Evolutionary conservation across 768 basidiomycete species (phyloP).

Genomic region (Tulasnella sp.): DNA sequence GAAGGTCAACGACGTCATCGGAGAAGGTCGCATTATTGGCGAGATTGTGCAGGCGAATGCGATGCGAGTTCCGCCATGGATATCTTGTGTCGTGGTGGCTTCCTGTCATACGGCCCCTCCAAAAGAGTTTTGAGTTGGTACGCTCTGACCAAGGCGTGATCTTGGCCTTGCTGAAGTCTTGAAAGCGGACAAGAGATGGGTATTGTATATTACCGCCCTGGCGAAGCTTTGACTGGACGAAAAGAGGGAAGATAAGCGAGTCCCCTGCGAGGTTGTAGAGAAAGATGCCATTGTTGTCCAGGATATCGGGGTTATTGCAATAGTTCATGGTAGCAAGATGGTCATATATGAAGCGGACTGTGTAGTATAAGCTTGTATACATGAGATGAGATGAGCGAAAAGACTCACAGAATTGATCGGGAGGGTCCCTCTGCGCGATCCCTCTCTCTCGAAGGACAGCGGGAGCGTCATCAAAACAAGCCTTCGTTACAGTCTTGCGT

Average conservation of each 20-base stretch:
- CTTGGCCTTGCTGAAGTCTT: neutral
- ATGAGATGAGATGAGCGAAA: too few species aligned
- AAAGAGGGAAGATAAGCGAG: slow-evolving; percentile 4
- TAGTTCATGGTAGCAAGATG: neutral
- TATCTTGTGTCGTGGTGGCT: neutral
- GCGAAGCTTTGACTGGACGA: slow-evolving; percentile 18
- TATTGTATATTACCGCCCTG: slow-evolving; percentile 10
- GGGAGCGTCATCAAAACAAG: slow-evolving; percentile 13
- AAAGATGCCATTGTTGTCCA: slow-evolving; percentile 3
- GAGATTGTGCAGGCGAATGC: slow-evolving; percentile 1
- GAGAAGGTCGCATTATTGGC: neutral
- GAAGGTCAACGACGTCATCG: neutral
- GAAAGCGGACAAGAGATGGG: neutral
- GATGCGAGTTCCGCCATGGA: slow-evolving; percentile 5
- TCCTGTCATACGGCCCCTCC: slow-evolving; percentile 10
- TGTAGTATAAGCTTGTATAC: neutral
- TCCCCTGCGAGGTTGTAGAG: neutral
- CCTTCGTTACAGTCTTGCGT: neutral
- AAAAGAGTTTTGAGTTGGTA: neutral
- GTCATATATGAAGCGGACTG: slow-evolving; percentile 1
- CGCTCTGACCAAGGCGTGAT: slow-evolving; percentile 7
- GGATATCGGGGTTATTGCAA: slow-evolving; percentile 1
- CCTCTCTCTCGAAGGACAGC: neutral
- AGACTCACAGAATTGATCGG: too few species aligned
- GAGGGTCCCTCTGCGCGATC: too few species aligned